Conservation (phyloP, 352 stramenopile genomes). For the Phytophthora rubi region DNA sequence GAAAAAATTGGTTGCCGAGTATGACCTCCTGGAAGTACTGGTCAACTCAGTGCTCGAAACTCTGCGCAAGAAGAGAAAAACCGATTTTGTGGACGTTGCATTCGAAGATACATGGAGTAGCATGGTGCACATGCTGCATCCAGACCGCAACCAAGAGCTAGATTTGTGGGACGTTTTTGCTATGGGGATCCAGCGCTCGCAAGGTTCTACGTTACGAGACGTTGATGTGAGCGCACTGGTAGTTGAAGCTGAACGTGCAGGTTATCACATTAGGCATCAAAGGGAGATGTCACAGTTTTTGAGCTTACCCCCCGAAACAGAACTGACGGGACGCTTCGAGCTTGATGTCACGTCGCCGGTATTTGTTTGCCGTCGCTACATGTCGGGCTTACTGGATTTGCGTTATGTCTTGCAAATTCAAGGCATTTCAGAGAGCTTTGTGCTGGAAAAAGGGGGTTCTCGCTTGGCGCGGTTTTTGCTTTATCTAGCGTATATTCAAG, state of each 20-base stretch:
- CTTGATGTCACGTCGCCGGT: conserved; percentile 90
- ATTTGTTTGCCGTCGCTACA: conserved; percentile 95
- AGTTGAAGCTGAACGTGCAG: conserved; percentile 48
- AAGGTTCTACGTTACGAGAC: conserved; percentile 47
- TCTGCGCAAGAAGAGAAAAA: conserved; percentile 61
- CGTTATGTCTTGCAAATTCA: conserved; percentile 98
- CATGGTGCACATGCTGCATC: conserved; percentile 49
- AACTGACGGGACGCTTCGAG: conserved; percentile 66
- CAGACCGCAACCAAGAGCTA: conserved; percentile 39
- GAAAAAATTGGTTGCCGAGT: conserved; percentile 73
- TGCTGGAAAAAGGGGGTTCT: conserved; percentile 68
- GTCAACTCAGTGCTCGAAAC: conserved; percentile 77
- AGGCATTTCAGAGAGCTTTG: conserved; percentile 93
- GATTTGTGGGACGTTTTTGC: conserved; percentile 77
- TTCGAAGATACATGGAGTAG: conserved; percentile 58
- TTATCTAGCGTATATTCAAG: conserved; percentile 81
- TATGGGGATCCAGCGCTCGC: conserved; percentile 59
- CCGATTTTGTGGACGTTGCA: conserved; percentile 47
- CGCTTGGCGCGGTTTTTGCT: conserved; percentile 69
- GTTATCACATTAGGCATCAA: conserved; percentile 47
- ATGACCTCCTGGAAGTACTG: conserved; percentile 78
- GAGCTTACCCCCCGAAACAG: conserved; percentile 56
- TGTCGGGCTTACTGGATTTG: conserved; percentile 96
- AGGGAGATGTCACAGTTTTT: conserved; percentile 56
- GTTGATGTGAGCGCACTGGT: conserved; percentile 57